Evolutionary conservation across 1,139 yeast species (phyloP), one percentile per base, ranked within the genome.

Genomic region (Geotrichum fermentans): DNA sequence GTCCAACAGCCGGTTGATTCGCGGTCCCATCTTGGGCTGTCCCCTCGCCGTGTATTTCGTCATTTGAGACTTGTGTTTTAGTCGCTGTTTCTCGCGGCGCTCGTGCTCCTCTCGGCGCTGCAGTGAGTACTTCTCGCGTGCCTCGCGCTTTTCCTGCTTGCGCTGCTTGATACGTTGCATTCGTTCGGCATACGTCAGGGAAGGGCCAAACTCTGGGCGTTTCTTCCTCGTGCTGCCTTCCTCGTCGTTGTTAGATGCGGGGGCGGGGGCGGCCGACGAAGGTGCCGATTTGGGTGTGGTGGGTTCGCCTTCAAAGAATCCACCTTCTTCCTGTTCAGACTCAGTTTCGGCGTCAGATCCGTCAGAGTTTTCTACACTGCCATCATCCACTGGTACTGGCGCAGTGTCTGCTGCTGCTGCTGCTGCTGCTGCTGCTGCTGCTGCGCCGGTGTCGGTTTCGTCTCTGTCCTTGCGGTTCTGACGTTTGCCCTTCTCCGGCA

Each of bases 1-100:
- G 50, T 85, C 95, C 49, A 90, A 72, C 40, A 90, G 70, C 57
- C 81, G 78, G 52, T 80, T 83, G 52, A 90, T 87, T 63, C 95
- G 77, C 8, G 96, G 94, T 0, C 88, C 96, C 95, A 90, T 87
- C 44, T 79, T 67, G 1, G 97, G 97, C 64, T 90, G 97, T 0
- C 97, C 97, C 4, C 73, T 66, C 55, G 73, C 73, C 1, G 96
- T 89, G 52, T 73, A 80, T 55, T 83, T 76, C 1, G 79, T 68
- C 64, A 67, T 64, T 44, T 61, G 66, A 51, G 76, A 77, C 55
- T 79, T 75, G 59, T 75, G 76, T 45, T 67, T 65, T 51, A 73
- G 77, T 33, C 85, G 67, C 39, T 64, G 62, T 24, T 40, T 20
- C 30, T 43, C 53, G 28, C 37, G 53, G 22, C 52, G 48, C 22